Conservation (phyloP, 164 flowering plant genomes). For the Tetrastigma voinierianum region DNA sequence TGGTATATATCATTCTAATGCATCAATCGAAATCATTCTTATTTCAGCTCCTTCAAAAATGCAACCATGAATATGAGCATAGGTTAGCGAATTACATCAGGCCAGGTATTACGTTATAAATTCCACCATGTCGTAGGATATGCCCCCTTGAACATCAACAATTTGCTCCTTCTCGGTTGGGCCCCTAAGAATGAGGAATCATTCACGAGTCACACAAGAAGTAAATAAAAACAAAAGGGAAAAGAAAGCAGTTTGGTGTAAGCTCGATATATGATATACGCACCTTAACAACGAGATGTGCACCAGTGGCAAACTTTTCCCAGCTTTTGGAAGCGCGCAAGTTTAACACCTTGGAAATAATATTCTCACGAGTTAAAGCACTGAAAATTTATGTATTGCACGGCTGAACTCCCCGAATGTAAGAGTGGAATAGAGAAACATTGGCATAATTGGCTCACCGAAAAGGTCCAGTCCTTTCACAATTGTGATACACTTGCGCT, state of each 20-base stretch:
- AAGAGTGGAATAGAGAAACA: not conserved
- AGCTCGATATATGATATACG: too few species aligned
- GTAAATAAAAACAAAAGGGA: not conserved
- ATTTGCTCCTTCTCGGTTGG: slow-evolving; percentile 97
- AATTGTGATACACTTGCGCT: slow-evolving; percentile 78
- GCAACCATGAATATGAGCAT: not conserved
- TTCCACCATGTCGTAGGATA: slow-evolving; percentile 83
- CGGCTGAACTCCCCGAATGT: not conserved
- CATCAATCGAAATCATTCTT: not conserved
- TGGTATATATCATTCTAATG: not conserved
- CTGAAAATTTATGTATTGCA: too few species aligned
- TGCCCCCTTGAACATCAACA: slow-evolving; percentile 98
- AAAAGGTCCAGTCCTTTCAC: slow-evolving; percentile 88
- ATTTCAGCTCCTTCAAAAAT: not conserved
- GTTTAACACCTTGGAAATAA: slow-evolving; percentile 75
- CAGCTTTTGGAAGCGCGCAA: slow-evolving; percentile 98
- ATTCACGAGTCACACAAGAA: slow-evolving; percentile 3
- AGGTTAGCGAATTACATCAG: slow-evolving; percentile 55
- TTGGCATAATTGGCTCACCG: slow-evolving; percentile 49
- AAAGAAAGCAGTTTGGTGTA: not conserved
- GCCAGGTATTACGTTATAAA: slow-evolving; percentile 93
- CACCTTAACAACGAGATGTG: slow-evolving; percentile 98
- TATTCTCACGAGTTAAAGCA: too few species aligned
- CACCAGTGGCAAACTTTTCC: slow-evolving; percentile 97
- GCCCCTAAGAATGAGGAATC: slow-evolving; percentile 48